Base-by-base conservation (phyloP, 1,139 yeast genomes). In the Petasospora rhodanensis region DNA sequence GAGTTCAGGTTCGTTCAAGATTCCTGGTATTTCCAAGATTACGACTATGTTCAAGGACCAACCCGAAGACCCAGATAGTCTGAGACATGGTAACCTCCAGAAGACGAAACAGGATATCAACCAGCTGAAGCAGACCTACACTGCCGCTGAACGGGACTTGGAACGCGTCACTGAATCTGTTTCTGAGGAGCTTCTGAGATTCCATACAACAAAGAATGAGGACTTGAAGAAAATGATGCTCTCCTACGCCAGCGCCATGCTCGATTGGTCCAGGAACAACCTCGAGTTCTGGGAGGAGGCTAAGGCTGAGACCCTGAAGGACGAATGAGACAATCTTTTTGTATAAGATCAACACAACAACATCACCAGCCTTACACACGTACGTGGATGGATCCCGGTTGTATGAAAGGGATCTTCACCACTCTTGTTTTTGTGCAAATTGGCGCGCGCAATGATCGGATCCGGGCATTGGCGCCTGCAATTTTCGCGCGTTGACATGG, bases 221-320 rank as follows among this genome's bases (percentile, higher is more conserved):
- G 73, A 69, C 34, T 54, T 68, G 35, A 60, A 63, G 32, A 62
- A 62, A 45, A 64, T 79, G 55, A 55, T 74, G 19, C 45, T 64
- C 28, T 70, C 74, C 18, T 80, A 79, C 49, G 71, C 79, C 37
- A 62, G 72, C 27, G 71, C 75, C 38, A 68, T 81, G 29, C 61
- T 77, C 23, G 76, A 70, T 38, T 81, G 89, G 87, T 84, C 85
- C 4, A 68, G 66, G 47, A 77, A 77, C 59, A 80, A 79, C 51
- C 59, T 77, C 31, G 86, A 80, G 46, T 68, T 75, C 32, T 81
- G 91, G 91, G 79, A 77, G 48, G 87, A 79, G 42, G 77, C 81
- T 10, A 66, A 65, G 40, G 67, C 64, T 6, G 30, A 24, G 22
- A 14, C 27, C 20, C 22, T 7, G 14, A 11, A 27, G 24, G 29